Conservation (phyloP, 148 eudicot species). For the Arbutus unedo region DNA sequence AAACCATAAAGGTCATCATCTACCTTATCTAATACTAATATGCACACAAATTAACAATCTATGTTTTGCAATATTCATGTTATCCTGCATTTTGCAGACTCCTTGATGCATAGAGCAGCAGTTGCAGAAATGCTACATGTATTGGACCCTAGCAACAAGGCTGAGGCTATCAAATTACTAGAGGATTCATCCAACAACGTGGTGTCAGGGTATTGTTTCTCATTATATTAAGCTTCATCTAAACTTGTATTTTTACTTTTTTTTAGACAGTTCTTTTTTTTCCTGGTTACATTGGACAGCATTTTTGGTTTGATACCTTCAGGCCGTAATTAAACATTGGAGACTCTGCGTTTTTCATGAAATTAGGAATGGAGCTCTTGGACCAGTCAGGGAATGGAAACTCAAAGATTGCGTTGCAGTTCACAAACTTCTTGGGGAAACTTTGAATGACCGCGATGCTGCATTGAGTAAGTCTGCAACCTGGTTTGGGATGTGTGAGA, state of each 20-base stretch:
- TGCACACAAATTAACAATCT: background rate
- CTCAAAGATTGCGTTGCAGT: slow-evolving; percentile 72
- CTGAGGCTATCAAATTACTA: slow-evolving; percentile 64
- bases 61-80: slow-evolving; percentile 1
- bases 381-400: slow-evolving; percentile 55
- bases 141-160: slow-evolving; percentile 69
- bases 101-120: slow-evolving; percentile 90
- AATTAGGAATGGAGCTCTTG: slow-evolving; percentile 61
- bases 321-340: background rate
- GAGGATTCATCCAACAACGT: slow-evolving; percentile 62
- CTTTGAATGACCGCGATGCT: slow-evolving; percentile 61
- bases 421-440: slow-evolving; percentile 59
- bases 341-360: background rate
- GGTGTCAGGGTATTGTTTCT: slow-evolving; percentile 43
- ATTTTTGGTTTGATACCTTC: background rate
- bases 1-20: slow-evolving; percentile 63
- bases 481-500: background rate
- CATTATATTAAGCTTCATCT: background rate
- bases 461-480: slow-evolving; percentile 58
- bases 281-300: background rate
- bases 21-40: slow-evolving; percentile 11
- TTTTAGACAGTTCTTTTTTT: background rate
- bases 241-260: background rate
- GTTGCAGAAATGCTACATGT: slow-evolving; percentile 83
- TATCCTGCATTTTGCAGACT: slow-evolving; percentile 43